Base-by-base conservation (phyloP, 1,284 basidiomycete genomes). In the Mycena citricolor region DNA sequence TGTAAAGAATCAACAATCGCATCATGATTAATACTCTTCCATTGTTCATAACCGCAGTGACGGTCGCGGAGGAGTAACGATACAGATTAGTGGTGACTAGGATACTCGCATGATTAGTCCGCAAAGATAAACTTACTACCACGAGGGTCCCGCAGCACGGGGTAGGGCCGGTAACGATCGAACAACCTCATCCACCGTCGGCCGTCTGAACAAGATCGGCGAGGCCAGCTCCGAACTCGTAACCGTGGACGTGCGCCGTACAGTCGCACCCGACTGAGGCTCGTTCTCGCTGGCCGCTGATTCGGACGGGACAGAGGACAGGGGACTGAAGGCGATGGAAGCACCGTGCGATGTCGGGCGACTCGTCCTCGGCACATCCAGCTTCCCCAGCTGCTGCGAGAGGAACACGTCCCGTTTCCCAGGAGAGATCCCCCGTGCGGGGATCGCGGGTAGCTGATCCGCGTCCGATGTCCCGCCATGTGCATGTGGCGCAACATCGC, bases 261-360 rank as follows among this genome's bases (percentile, higher is more conserved):
- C 16, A 21, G 46, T 13, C 26, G 24, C 8, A 16, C 40, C n/a
- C n/a, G n/a, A n/a, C n/a, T n/a, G n/a, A n/a, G n/a, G n/a, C n/a
- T 32, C 8, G 31, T 3, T 10, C 8, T 14, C 16, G 31, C 31
- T 16, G 5, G 26, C 30, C 2, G 36, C 16, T 12, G 20, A 14
- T 14, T 38, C 36, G 12, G 36, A 38, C 12, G 36, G 36, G 5
- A 51, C 49, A 17, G 37, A 47, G 6, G 49, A 51, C 8, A 51
- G 31, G 12, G 45, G 45, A 10, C 49, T 35, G 12, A 44, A 47
- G 4, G 38, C 39, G 39, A 44, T 28, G 0, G 45, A 47, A 4
- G 20, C n/a, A 10, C 14, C 17, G 13, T 28, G 34, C 1, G 33
- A 33, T 33, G 22, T 44, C 5, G 39, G 38, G 2, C 31, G 24